Base-by-base conservation (phyloP, 2,329 filamentous ascomycete genomes). In the Sporothrix humicola region DNA sequence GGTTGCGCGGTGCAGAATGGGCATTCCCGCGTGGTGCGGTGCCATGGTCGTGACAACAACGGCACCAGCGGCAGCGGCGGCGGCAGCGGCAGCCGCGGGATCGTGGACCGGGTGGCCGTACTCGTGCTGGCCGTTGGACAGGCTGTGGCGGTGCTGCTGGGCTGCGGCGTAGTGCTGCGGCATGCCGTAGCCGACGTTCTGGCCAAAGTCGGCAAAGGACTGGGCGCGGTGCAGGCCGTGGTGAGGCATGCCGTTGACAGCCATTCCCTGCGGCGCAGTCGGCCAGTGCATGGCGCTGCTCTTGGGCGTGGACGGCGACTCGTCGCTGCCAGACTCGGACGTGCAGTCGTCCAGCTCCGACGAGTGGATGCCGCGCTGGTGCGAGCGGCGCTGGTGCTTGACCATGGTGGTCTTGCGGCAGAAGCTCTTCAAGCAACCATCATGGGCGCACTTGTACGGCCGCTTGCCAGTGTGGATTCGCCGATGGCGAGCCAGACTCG, bases 351-450 rank as follows among this genome's bases (percentile, higher is more conserved):
- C 87, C 58, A 85, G 79, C 77, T 90, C 87, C 72, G 87, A 86
- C 56, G 86, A 84, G 77, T 89, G 84, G 72, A 88, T 82, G 52
- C 88, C 86, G 76, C 88, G 85, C 77, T 90, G 87, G 78, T 91
- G 88, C 1, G 88, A 89, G 37, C 88, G 84, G 71, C 88, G 84
- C 79, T 91, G 88, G 79, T 91, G 89, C 81, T 91, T 91, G 72
- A 91, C 87, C 89, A 91, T 90, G 72, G 90, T 92, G 5, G 90
- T 92, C 80, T 92, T 92, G 72, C 91, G 86, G 81, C 90, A 92
- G 80, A 92, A 92, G 80, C 90, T 90, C 82, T 91, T 91, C 50
- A 87, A 80, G 78, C 90, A 91, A 46, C 88, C 88, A 54, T 88
- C 84, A 76, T 90, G 87, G 61, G 84, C 84, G 77, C 89, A 91